Evolutionary conservation across 129 eudicot genomes (phyloP).

Genomic region (Centaurea solstitialis): DNA sequence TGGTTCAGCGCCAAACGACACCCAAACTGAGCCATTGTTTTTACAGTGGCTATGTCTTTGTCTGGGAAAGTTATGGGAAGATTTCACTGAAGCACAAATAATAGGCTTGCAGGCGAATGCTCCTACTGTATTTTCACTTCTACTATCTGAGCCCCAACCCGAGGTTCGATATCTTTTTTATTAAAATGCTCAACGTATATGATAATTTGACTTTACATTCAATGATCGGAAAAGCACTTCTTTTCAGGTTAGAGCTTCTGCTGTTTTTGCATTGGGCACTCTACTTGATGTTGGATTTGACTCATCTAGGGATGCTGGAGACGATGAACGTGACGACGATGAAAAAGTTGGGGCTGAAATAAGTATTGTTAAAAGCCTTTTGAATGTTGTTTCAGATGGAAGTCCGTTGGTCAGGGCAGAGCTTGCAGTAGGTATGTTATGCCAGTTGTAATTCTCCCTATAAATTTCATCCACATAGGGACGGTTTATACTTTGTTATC

Average conservation of each 20-base stretch:
- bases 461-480: not conserved
- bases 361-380: slow-evolving; percentile 70
- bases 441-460: not conserved
- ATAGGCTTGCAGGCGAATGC: slow-evolving; percentile 85
- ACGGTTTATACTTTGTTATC: not conserved
- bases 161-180: slow-evolving; percentile 52
- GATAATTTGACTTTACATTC: not conserved
- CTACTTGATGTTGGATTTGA: slow-evolving; percentile 89
- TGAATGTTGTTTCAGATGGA: slow-evolving; percentile 90
- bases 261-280: slow-evolving; percentile 95
- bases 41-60: slow-evolving; percentile 97
- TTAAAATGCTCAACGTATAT: not conserved
- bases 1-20: slow-evolving; percentile 59
- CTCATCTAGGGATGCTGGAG: slow-evolving; percentile 73
- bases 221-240: not conserved
- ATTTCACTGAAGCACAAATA: slow-evolving; percentile 85
- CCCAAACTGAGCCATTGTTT: slow-evolving; percentile 85
- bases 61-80: slow-evolving; percentile 97
- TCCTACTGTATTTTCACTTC: slow-evolving; percentile 61
- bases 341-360: slow-evolving; percentile 83
- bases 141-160: slow-evolving; percentile 91
- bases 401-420: slow-evolving; percentile 96
- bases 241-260: slow-evolving; percentile 94
- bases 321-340: slow-evolving; percentile 92
- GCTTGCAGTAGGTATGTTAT: slow-evolving; percentile 86